Base-by-base conservation (phyloP, 2,329 filamentous ascomycete species). In the Tolypocladium capitatum region DNA sequence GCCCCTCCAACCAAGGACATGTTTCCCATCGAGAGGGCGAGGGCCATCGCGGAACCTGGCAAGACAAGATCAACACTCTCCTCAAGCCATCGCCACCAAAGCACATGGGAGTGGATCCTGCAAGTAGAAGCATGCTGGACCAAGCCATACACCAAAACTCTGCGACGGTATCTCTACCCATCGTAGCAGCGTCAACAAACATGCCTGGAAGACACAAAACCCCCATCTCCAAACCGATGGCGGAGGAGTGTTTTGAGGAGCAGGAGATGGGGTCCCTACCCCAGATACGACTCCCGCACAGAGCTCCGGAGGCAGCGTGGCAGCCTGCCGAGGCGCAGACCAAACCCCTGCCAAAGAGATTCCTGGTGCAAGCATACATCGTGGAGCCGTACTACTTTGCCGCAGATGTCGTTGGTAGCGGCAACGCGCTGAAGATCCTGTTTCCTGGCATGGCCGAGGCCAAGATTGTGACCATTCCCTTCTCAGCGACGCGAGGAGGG, bases 231-330 rank as follows among this genome's bases (percentile, higher is more conserved):
- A 85, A 83, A 58, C 79, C 80, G 43, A 83, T 87, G 66, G 83
- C 84, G 6, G 84, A 88, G 53, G 82, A 86, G 51, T 86, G 86
- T 53, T 90, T 90, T 53, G 85, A 87, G 59, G 83, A 88, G 58
- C 83, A 86, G 57, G 84, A 89, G 61, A 85, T 85, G 70, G 84
- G 84, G 4, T 89, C 84, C 8, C 66, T 87, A n/a, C 84, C 84
- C 0, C 73, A 76, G 21, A 79, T 89, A 24, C 76, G 75, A 47
- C 67, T 89, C n/a, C 84, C 84, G 8, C 70, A 73, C 43, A 74
- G 73, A 48, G 73, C 74, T 5, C 81, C 83, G 1, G 73, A 78
- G 33, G 73, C 75, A 33, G 76, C 80, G 16, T 86, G 82, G 81
- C 70, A 74, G 48, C 75, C 80, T 14, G 77, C 75, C 7, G 60